Evolutionary conservation across 208 protist genomes (phyloP), one percentile per base, ranked within the genome.

Genomic region (Balamuthia mandrillaris): DNA sequence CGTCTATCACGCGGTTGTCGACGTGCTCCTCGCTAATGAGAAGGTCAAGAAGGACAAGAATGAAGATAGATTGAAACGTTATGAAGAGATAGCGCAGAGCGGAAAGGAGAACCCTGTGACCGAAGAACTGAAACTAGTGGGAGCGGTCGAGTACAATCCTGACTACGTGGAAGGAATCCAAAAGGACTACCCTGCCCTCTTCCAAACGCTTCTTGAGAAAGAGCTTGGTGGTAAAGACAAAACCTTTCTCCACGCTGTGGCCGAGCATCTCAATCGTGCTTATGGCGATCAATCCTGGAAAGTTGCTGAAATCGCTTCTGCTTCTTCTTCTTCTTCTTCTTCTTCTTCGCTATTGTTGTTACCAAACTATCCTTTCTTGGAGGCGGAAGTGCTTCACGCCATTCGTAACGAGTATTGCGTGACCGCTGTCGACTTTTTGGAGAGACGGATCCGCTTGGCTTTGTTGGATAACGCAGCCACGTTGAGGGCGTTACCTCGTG

Each of bases 361-460:
- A 21, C 2, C 24, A 3, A 75, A 89, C 60, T 75, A 90, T 52
- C 95, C 95, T 7, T 86, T 95, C 29, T 85, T 95, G 49, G 95
- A 96, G 88, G 95, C 95, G 3, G 95, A 97, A 86, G 94, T 97
- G 31, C 39, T 96, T 1, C 96, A 94, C 82, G 82, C 93, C 0
- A 90, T 85, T 39, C 70, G 88, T 27, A 86, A 92, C 39, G 96
- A 98, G 88, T 95, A 96, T 89, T 96, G 95, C 45, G 88, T 94
- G 77, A 94, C 91, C 63, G 93, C 95, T 9, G 90, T 89, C 41
- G 96, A 98, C 88, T 95, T 97, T 72, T 70, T 98, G 51, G 92
- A 94, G 7, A 95, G 95, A 61, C 94, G 96, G 65, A 97, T 94
- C 3, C 95, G 96, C 35, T 85, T 97, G 63, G 91, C 95, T 9